Evolutionary conservation across 192 early-diverging fungal genomes (phyloP), one percentile per base, ranked within the genome.

Genomic region (Pecoramyces ruminantium): DNA sequence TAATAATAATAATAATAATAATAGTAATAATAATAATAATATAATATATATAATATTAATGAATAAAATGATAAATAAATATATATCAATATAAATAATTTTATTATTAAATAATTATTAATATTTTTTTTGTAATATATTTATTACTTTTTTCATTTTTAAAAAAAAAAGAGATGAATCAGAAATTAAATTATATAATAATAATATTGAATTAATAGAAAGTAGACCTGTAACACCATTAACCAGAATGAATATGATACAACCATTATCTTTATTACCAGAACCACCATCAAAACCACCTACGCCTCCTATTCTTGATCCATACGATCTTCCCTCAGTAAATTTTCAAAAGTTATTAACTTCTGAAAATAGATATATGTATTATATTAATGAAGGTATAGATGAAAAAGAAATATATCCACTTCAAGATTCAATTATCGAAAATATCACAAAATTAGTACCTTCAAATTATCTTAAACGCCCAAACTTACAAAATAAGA

Each of bases 341-440:
- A 91, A 87, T 78, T 86, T 88, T 18, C 81, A 83, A 29, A 90
- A 90, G 77, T 87, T 87, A 82, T 81, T 90, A 16, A 86, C 87
- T n/a, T 85, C 90, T 11, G 84, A 87, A 79, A 86, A 88, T 39
- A 81, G 88, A 18, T 91, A 91, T 80, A 88, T 85, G 85, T 87
- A 85, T 79, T 91, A 91, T 81, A 87, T 91, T 4, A 78, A 84
- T 29, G 82, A 82, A 38, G 85, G 84, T 0, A 84, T 91, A 18
- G 84, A 86, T 29, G 79, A 79, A 17, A 82, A 85, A 29, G 83
- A 83, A 15, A 85, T 90, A 38, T 84, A 87, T 13, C 84, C 83
- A 40, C 85, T 90, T 77, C 88, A 90, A 11, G 39, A 79, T 13
- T 11, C 21, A 13, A 82, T 79, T 1, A 79, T 90, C 2, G 51